Evolutionary conservation across 176 grass and related monocot species (phyloP), one percentile per base, ranked within the genome.

Genomic region (Carex cristatella): DNA sequence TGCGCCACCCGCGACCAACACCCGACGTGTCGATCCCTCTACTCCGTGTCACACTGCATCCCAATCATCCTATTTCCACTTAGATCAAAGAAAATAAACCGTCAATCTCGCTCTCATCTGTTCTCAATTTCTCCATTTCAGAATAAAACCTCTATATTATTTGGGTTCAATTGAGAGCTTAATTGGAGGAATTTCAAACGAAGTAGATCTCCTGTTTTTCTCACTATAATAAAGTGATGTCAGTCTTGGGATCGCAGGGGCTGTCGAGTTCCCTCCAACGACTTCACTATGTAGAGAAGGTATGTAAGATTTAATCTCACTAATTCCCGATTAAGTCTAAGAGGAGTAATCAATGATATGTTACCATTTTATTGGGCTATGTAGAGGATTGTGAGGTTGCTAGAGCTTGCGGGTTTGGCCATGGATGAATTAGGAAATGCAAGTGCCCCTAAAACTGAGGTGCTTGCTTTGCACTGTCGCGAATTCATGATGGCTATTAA

Each of bases 381-480:
- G 66, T 89, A 98, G 95, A 85, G 89, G 30, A 85, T 95, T 42
- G 93, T 98, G 69, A 90, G 89, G 57, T 84, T 88, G 77, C 85
- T 98, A 69, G 89, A 98, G 87, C 88, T 98, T 10, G 91, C 91
- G 1, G 95, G 93, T 35, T 81, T 87, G 32, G 91, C 91, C 32
- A 95, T 98, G 93, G 93, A 94, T 79, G 95, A 98, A 87, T 90
- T 98, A 1, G 95, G 90, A 7, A 94, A 90, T 76, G 79, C 91
- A 31, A 90, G 88, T 64, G 93, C 91, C 0, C 89, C 93, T 4
- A 87, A 85, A 48, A 18, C 87, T 10, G 89, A 92, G 3, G 61
- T 79, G 83, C 88, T 98, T 11, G 82, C 70, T 55, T 15, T 33
- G 0, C 85, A 95, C 66, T 98, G 91, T 89, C 87, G 93, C 28